Conservation (phyloP, 257 asterid genomes). For the Anisodus acutangulus region DNA sequence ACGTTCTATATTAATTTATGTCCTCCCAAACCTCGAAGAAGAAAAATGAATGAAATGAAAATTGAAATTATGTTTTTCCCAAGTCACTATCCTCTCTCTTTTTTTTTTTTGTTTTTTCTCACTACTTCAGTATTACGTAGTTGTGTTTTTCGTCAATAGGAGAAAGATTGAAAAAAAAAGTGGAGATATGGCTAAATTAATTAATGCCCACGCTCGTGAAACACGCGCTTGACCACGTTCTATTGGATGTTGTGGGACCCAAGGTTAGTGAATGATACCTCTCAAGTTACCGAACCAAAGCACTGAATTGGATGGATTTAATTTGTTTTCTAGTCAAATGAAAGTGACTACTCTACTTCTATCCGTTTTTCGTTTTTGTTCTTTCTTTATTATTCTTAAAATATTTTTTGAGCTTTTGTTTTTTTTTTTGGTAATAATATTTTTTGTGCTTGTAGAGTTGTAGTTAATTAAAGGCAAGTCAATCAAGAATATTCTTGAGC, state of each 20-base stretch:
- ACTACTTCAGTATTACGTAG: background rate
- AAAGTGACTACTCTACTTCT: background rate
- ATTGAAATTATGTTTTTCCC: constrained; percentile 23
- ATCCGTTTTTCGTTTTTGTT: background rate
- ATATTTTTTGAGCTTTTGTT: background rate
- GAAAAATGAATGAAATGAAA: background rate
- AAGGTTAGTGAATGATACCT: constrained; percentile 16
- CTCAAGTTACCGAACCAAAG: constrained; percentile 19
- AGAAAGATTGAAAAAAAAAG: background rate
- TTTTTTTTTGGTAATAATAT: too few relatives aligned
- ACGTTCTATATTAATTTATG: too few relatives aligned
- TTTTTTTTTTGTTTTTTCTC: background rate
- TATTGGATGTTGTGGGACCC: constrained; percentile 24
- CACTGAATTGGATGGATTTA: constrained; percentile 12
- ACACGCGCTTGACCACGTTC: constrained; percentile 30
- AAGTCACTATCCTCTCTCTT: background rate
- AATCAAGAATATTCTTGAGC: background rate
- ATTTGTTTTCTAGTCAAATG: background rate
- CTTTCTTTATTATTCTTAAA: too few relatives aligned
- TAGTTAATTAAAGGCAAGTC: background rate
- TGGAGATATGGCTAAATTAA: background rate
- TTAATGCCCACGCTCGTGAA: background rate
- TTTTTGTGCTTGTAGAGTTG: background rate
- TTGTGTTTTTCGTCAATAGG: constrained; percentile 3
- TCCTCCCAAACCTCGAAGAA: too few relatives aligned